These are phyloP conservation scores for Ophiostoma sp. DNA, from an alignment of 2,329 filamentous ascomycete genomes.

Conservation along the genomic window DNA sequence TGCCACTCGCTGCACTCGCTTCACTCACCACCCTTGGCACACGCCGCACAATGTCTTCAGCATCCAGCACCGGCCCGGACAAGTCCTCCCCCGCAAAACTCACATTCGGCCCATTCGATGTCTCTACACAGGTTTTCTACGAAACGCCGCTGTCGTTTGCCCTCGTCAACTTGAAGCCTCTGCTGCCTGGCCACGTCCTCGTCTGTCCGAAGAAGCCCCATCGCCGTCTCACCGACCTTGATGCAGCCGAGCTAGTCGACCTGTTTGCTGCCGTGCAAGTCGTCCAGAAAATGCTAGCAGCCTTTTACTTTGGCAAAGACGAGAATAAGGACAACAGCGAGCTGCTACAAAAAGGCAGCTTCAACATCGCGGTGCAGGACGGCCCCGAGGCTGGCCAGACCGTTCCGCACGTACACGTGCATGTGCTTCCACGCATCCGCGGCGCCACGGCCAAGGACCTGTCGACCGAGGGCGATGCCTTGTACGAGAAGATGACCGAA, in stretches of 20 bases:
- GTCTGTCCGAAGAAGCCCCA: conserved; percentile 70
- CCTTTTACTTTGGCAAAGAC: conserved; percentile 44
- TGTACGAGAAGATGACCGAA: conserved; percentile 78
- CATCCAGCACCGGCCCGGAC: not conserved
- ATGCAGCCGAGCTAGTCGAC: conserved; percentile 65
- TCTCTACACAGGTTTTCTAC: conserved; percentile 86
- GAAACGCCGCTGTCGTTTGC: conserved; percentile 74
- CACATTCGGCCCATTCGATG: conserved; percentile 70
- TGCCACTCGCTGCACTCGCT: not conserved
- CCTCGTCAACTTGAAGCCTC: conserved; percentile 90
- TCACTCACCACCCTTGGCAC: not conserved
- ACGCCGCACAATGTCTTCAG: not conserved
- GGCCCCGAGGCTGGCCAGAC: conserved; percentile 87
- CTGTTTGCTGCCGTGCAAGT: conserved; percentile 83
- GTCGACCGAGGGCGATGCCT: conserved; percentile 53
- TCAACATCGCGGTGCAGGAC: conserved; percentile 96
- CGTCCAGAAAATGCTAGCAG: conserved; percentile 69
- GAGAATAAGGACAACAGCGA: not conserved
- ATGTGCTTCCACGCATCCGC: conserved; percentile 71
- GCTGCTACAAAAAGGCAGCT: conserved; percentile 48
- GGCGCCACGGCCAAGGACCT: conserved; percentile 45
- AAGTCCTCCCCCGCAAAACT: conserved; percentile 33
- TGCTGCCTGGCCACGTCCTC: conserved; percentile 88
- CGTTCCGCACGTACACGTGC: conserved; percentile 87
- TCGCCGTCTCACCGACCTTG: conserved; percentile 69